Evolutionary conservation across 768 basidiomycete genomes (phyloP).

Genomic region (Termitomyces eurrhizus): DNA sequence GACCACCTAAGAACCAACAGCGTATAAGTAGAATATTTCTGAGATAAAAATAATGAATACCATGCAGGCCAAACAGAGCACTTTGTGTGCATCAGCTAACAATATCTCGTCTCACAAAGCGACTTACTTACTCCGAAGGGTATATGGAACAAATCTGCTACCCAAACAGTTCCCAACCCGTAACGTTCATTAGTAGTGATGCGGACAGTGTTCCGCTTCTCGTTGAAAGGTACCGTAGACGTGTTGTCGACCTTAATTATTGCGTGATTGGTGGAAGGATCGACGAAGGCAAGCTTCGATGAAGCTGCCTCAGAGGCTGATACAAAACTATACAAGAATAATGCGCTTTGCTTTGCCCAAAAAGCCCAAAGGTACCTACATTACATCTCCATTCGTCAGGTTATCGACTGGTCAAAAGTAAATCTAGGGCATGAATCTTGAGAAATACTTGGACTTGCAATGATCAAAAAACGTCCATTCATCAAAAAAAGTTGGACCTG

Average conservation of each 20-base stretch:
- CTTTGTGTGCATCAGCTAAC: constrained; percentile 18
- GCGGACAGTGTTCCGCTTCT: constrained; percentile 68
- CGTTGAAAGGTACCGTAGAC: constrained; percentile 41
- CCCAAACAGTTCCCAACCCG: constrained; percentile 59
- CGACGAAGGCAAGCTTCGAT: constrained; percentile 56
- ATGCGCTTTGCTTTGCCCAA: not conserved
- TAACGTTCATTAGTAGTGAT: constrained; percentile 54
- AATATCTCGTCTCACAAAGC: not conserved
- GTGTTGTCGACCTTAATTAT: constrained; percentile 78
- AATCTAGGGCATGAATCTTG: not conserved
- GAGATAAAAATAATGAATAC: constrained; percentile 23
- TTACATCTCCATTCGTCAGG: constrained; percentile 61
- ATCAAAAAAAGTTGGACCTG: constrained; percentile 62
- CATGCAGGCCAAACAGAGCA: constrained; percentile 73
- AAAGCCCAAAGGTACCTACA: constrained; percentile 26
- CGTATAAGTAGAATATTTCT: not conserved
- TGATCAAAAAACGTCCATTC: constrained; percentile 63
- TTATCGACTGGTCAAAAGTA: constrained; percentile 49
- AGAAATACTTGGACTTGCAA: constrained; percentile 33
- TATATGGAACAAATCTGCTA: constrained; percentile 60
- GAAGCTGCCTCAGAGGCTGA: constrained; percentile 42
- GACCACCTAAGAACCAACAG: constrained; percentile 34
- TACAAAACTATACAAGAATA: constrained; percentile 37
- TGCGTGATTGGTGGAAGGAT: constrained; percentile 61
- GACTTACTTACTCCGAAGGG: constrained; percentile 57